Evolutionary conservation across 495 filamentous ascomycete genomes (phyloP).

Genomic region (Xylaria intraflava): DNA sequence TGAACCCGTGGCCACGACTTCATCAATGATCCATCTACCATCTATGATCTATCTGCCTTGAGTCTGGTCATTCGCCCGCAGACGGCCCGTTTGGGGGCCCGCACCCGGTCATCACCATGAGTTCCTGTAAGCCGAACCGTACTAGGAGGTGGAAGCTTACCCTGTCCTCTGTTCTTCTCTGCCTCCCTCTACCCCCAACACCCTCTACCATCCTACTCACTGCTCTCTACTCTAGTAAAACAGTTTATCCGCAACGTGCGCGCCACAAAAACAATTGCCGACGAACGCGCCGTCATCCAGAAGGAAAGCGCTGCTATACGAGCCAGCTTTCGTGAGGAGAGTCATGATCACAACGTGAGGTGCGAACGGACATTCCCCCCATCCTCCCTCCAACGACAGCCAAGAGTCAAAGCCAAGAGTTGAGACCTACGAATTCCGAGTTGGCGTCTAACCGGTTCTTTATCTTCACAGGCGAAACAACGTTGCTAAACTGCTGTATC

Average conservation of each 20-base stretch:
- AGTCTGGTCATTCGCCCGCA: conserved; percentile 31
- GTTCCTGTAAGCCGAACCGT: conserved; percentile 33
- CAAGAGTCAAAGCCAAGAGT: not conserved
- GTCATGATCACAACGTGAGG: conserved; percentile 82
- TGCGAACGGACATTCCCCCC: conserved; percentile 32
- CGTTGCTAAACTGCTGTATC: conserved; percentile 94
- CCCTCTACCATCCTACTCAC: conserved; percentile 3
- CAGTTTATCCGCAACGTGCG: conserved; percentile 99
- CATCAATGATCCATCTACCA: not conserved
- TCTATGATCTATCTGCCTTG: conserved; percentile 2
- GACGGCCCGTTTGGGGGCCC: conserved; percentile 39
- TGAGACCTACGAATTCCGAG: not conserved
- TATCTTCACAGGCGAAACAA: conserved; percentile 74
- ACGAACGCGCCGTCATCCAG: conserved; percentile 95
- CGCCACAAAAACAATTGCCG: conserved; percentile 95
- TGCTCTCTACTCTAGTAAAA: conserved; percentile 59
- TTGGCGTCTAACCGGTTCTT: not conserved
- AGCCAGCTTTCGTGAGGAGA: conserved; percentile 95
- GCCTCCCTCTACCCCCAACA: not conserved
- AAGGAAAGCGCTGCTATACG: conserved; percentile 97
- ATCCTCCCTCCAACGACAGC: not conserved
- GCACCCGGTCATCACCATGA: conserved; percentile 33
- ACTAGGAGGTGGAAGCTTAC: not conserved
- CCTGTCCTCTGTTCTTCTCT: not conserved
- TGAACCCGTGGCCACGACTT: not conserved